Conservation (phyloP, 108 stramenopile genomes). For the Cyclotella choctawhatcheeana region DNA sequence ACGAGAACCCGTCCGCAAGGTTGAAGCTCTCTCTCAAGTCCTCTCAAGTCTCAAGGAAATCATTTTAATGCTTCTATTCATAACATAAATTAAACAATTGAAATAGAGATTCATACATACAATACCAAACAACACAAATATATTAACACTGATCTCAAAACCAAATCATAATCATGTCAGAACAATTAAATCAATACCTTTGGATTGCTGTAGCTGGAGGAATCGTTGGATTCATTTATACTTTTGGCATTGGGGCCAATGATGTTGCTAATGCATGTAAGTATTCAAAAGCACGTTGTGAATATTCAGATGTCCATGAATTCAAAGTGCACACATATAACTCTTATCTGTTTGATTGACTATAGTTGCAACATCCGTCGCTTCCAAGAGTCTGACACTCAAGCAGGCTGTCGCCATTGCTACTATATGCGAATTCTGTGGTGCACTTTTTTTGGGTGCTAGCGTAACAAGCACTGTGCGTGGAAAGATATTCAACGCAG, state of each 20-base stretch:
- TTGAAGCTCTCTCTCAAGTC: no score
- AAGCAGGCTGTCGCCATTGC: conserved; percentile 65
- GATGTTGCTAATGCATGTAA: conserved; percentile 76
- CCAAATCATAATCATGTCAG: no score
- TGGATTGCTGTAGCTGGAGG: conserved; percentile 52
- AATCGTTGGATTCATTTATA: conserved; percentile 46
- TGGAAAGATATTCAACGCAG: conserved; percentile 56
- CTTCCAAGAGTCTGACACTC: conserved; percentile 66
- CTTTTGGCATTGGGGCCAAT: conserved; percentile 68
- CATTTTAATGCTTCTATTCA: no score
- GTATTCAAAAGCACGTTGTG: neutral
- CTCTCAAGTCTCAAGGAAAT: no score
- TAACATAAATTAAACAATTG: no score
- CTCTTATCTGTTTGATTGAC: neutral
- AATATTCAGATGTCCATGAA: no score
- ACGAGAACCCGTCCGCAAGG: no score
- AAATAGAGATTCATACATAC: neutral
- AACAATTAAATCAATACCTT: conserved; percentile 35
- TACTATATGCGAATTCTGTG: conserved; percentile 64
- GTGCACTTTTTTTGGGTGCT: conserved; percentile 65
- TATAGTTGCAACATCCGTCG: conserved; percentile 63
- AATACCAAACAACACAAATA: neutral
- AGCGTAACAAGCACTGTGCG: conserved; percentile 62
- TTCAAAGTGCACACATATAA: no score
- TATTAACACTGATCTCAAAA: neutral